Base-by-base conservation (phyloP, 352 stramenopile species). In the Aphanomyces stellatus region DNA sequence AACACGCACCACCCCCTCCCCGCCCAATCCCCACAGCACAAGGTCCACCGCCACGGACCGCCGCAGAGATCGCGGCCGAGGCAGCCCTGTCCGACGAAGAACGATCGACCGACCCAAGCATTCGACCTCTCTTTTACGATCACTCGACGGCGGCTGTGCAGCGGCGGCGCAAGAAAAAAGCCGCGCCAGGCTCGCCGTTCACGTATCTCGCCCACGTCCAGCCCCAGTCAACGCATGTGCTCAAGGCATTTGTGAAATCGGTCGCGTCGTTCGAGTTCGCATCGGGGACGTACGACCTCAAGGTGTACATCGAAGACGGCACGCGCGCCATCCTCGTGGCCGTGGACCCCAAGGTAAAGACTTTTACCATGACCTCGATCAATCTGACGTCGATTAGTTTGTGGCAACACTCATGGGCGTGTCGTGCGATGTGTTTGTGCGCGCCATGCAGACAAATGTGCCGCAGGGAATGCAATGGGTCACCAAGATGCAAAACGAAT, bases 231-330 rank as follows among this genome's bases (percentile, higher is more conserved):
- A 22, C 1, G 5, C 56, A n/a, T 25, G 34, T 69, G 7, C 60
- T 93, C 43, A 81, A 81, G 24, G 85, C 73, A 17, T 92, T 82
- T 62, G 77, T 93, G 61, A 91, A 93, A 72, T 93, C 85, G 19
- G 85, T 93, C 19, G 71, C 81, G n/a, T 79, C 80, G 0, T 93
- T 93, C 70, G 79, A 91, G 66, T 93, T 88, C 59, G 76, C 87
- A 34, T 87, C 74, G 3, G 85, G 85, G 3, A 63, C 66, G 13
- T 93, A 91, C 67, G 74, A 83, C 5, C 76, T 93, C 31, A 80
- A 81, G 30, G 82, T 92, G 48, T 75, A 81, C 6, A 76, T 93
- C 10, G 85, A 93, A 70, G 85, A 93, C 68, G 85, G 81, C 63
- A 90, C 82, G n/a, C 72, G 60, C 7, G 19, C 60, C 30, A 11